These are phyloP conservation scores for Malus orientalis DNA, from an alignment of 306 rosid species.

Conservation along the genomic window DNA sequence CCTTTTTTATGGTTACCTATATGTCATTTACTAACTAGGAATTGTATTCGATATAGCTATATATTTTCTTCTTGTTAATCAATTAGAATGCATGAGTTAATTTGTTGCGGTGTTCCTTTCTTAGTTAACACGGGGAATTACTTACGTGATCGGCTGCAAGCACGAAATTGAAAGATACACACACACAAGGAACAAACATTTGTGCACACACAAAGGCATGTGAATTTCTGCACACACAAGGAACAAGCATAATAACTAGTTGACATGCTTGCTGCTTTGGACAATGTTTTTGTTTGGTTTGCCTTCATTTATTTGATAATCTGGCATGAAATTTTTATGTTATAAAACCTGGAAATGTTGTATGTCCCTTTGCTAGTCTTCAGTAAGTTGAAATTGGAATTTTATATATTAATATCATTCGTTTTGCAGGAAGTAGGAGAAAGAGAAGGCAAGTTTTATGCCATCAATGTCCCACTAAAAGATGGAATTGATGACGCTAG, in stretches of 20 bases:
- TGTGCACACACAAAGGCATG: not conserved
- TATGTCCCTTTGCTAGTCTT: not conserved
- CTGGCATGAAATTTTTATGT: not conserved
- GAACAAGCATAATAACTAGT: not conserved
- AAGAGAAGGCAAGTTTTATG: conserved; percentile 94
- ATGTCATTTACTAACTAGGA: not conserved
- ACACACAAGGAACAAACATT: not conserved
- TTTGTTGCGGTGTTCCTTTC: not conserved
- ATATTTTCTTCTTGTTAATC: not conserved
- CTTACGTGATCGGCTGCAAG: not conserved
- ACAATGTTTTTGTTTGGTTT: not conserved
- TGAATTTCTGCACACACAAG: too few species aligned
- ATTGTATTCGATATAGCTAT: not conserved
- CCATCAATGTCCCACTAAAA: conserved; percentile 94
- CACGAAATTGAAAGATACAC: not conserved
- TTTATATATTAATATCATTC: conserved; percentile 36
- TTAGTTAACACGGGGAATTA: not conserved
- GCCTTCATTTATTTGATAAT: not conserved
- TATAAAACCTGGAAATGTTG: conserved; percentile 3
- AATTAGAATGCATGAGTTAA: not conserved
- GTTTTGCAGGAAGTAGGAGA: conserved; percentile 95
- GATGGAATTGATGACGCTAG: conserved; percentile 97
- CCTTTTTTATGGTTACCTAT: not conserved
- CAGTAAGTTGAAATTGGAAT: conserved; percentile 11
- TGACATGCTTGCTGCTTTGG: not conserved